Base-by-base conservation (phyloP, 345 rosid genomes). In the Syzygium oleosum region DNA sequence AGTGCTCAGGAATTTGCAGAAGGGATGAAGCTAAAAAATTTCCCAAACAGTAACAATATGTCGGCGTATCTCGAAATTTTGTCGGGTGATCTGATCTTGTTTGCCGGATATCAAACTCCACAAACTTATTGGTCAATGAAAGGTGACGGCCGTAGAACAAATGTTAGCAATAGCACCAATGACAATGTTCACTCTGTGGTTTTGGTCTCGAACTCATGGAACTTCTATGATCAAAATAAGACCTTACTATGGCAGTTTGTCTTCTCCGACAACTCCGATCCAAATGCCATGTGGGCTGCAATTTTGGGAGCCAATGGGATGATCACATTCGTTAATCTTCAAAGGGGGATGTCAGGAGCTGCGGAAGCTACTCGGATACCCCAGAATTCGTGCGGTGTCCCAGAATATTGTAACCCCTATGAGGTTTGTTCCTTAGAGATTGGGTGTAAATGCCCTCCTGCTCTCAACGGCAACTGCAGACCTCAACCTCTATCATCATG, bases 101-200 rank as follows among this genome's bases (percentile, higher is more conserved):
- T 77, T 87, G 92, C 90, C 1, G 92, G 89, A 34, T 92, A 89
- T 77, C 87, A 43, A 52, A 90, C 88, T 88, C 93, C 94, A 2
- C 94, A 94, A 85, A 68, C 49, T 0, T 94, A 90, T 88, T 94
- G 96, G 95, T 92, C 94, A 1, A 86, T 92, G 73, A 83, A 86
- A 7, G 78, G 79, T 6, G 94, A 93, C 3, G 52, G 87, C 89
- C 63, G 89, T 16, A 90, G 84, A 90, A 56, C 91, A 25, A 84
- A 87, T 73, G 87, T 27, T 13, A 89, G 88, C 25, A 87, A 86
- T 6, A 31, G 52, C 29, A 86, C 88, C 12, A 25, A 19, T 22
- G 91, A 93, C 46, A 88, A 85, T 86, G 88, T 93, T 86, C 58
- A 88, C 38, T 92, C 94, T 17, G 91, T 87, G 19, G 58, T 88